Evolutionary conservation across 805 yeast genomes (phyloP), one percentile per base, ranked within the genome.

Genomic region (Dipodascus albidus): DNA sequence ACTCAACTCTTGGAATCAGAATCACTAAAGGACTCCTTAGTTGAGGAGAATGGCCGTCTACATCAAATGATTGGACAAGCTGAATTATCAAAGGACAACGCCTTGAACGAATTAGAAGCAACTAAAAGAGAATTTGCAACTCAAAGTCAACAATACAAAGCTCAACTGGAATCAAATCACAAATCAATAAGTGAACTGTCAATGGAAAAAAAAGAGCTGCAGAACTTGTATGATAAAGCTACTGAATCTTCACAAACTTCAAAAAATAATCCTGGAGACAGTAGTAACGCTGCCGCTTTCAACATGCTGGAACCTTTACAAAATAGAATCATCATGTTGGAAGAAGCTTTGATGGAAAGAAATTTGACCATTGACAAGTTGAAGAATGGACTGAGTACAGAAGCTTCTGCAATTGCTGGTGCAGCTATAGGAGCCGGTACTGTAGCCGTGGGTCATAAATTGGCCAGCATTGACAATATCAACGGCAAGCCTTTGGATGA

Each of bases 21-120:
- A 55, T 52, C 41, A 17, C 35, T 60, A 47, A 64, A 59, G 31
- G 57, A 52, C 22, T 52, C 59, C 3, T 57, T 62, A 4, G 57
- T 55, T 21, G 62, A 60, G 35, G 67, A 65, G 42, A 65, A 64
- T 50, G 59, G 56, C n/a, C 62, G 60, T 44, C 56, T 65, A 47
- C 67, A 65, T 49, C 60, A 60, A 47, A 49, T 59, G 54, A 59
- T 65, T 23, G 60, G 60, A 48, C 59, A 58, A 15, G 51, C 60
- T 33, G 63, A 61, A 31, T 44, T 21, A 20, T 52, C 15, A 44
- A 53, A 22, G 47, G 49, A 53, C 27, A 49, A 41, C 9, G 31
- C 23, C n/a, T 23, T 19, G 33, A 31, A 44, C 38, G 31, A 31
- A 15, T 24, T 31, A 14, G 53, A 51, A 2, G 49, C 6, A 23